These are phyloP conservation scores for Phytophthora pisi DNA, from an alignment of 352 stramenopile genomes.

Conservation along the genomic window DNA sequence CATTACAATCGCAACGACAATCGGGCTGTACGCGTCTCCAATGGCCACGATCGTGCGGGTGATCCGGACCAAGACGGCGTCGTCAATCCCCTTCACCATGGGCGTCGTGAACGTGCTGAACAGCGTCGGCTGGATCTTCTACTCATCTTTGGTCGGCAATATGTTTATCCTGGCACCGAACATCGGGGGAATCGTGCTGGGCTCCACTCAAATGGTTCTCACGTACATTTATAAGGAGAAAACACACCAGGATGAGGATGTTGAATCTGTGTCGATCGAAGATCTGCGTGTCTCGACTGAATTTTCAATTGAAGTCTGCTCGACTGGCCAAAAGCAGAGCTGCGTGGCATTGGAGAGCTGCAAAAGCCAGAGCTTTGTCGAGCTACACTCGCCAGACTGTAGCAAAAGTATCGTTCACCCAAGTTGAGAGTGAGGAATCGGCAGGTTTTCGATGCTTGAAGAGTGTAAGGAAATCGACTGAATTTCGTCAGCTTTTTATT, in stretches of 20 bases:
- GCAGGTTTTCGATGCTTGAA: no score
- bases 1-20: slow-evolving; percentile 36
- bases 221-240: background rate
- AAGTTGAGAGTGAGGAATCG: no score
- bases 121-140: slow-evolving; percentile 4
- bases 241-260: no score
- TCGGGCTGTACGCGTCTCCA: slow-evolving; percentile 48
- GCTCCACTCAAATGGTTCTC: slow-evolving; percentile 40
- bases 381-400: slow-evolving; percentile 13
- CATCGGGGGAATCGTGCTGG: slow-evolving; percentile 28
- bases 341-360: background rate
- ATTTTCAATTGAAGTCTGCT: slow-evolving; percentile 13
- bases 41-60: slow-evolving; percentile 48
- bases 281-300: background rate
- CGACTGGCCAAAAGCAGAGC: slow-evolving; percentile 1
- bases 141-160: slow-evolving; percentile 10
- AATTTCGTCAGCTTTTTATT: no score
- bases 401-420: no score
- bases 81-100: slow-evolving; percentile 28
- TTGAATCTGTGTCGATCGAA: background rate
- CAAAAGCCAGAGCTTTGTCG: slow-evolving; percentile 18
- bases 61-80: slow-evolving; percentile 22
- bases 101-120: slow-evolving; percentile 23
- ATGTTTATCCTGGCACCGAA: slow-evolving; percentile 42
- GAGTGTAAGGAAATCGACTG: no score